Percentiles rank a stretch among this genome's conserved stretches.
phyloP scores from a whole-genome alignment of 202 grass and related monocot species.

The Dendrocalamus latiflorus region DNA sequence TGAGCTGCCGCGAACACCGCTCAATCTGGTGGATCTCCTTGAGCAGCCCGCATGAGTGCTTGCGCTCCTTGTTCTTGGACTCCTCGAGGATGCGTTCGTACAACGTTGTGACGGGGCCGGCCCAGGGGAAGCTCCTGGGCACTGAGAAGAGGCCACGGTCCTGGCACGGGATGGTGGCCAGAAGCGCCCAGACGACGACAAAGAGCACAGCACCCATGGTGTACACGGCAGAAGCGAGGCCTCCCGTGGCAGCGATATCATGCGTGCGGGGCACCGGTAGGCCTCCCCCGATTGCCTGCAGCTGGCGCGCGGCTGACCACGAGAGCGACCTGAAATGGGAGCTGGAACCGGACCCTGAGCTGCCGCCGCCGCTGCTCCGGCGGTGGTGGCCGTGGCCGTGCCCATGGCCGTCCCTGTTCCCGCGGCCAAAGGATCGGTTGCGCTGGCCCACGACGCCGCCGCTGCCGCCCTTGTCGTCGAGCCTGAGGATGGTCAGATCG shows the following conservation, averaged over 20 bases:
- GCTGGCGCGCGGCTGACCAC: constrained; percentile 83
- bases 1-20: no score
- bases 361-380: constrained; percentile 62
- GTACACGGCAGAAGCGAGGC: constrained; percentile 51
- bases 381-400: constrained; percentile 72
- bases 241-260: constrained; percentile 45
- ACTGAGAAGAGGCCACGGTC: constrained; percentile 61
- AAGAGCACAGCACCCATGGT: constrained; percentile 67
- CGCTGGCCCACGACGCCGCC: no score
- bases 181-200: constrained; percentile 57
- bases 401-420: no score
- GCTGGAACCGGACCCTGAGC: no score
- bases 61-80: no score
- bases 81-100: constrained; percentile 62
- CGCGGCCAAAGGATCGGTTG: no score
- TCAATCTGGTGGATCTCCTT: no score
- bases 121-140: constrained; percentile 60
- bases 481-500: no score
- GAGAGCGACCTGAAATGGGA: constrained; percentile 65
- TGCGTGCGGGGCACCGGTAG: constrained; percentile 49
- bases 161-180: constrained; percentile 78
- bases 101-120: constrained; percentile 28
- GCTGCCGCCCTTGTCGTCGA: no score
- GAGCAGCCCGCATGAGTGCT: no score
- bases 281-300: constrained; percentile 65